Base-by-base conservation (phyloP, 2,329 filamentous ascomycete genomes). In the Exophiala viscosa region DNA sequence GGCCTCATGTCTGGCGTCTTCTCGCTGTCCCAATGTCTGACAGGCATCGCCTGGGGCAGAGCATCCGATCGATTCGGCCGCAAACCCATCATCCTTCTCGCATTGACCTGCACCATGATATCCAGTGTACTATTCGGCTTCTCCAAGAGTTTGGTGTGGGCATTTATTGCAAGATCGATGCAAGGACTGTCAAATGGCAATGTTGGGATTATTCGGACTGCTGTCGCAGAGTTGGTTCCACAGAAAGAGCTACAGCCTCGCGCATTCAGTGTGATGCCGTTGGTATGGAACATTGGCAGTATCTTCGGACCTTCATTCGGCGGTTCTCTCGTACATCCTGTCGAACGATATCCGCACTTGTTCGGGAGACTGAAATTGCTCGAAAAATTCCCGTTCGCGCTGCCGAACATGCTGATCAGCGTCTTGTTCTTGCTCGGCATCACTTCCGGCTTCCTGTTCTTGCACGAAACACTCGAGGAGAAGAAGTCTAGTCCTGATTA, bases 201-300 rank as follows among this genome's bases (percentile, higher is more conserved):
- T 66, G 86, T 92, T n/a, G 88, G 93, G 1, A 96, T 96, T 57
- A 86, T 96, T 58, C 76, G 91, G 60, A 95, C 90, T 13, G 90
- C 93, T 74, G 90, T 96, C 2, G 92, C 92, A 0, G 92, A 96
- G 69, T 84, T 96, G 79, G 90, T 96, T 1, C 88, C 90, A 0
- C 84, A 93, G 68, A 90, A 81, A 67, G 87, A 90, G 65, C 76
- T 96, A 5, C 92, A 96, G 65, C 91, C 92, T 0, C 78, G 84
- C 47, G 93, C 93, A 0, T 97, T 97, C 69, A 90, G 86, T 59
- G 77, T 97, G 41, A 96, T 97, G 91, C 92, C 92, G 3, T 73
- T 97, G 13, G 88, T 87, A 1, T 97, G 90, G 87, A 90, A 85
- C 9, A 75, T 96, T 47, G 92, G 92, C 0, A 87, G 84, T 33